Base-by-base conservation (phyloP, 768 basidiomycete genomes). In the Exidia glandulosa region DNA sequence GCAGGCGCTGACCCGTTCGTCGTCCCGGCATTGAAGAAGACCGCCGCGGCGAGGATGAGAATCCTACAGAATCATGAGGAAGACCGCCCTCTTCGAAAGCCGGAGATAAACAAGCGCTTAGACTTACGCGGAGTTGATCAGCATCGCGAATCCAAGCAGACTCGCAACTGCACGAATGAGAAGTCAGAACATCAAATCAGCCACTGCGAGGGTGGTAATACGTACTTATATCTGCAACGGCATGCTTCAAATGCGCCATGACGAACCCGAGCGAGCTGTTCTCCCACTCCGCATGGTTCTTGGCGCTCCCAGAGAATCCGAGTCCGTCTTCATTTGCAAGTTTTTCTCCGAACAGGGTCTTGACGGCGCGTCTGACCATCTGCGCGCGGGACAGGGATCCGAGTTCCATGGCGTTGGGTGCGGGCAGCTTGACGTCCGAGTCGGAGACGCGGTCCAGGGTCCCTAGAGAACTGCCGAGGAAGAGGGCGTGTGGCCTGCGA, bases 381-480 rank as follows among this genome's bases (percentile, higher is more conserved):
- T 59, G 47, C 33, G 52, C 27, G 52, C 64, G 69, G 41, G 23
- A 45, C 23, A 45, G 19, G 16, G 41, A 6, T 45, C 41, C 10
- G 36, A 37, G 36, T 54, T 66, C 63, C 19, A 45, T n/a, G n/a
- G n/a, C n/a, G n/a, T n/a, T n/a, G n/a, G n/a, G n/a, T n/a, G n/a
- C n/a, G 1, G 41, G 16, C 19, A 6, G 41, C 9, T 14, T 23
- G 19, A 23, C 6, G 16, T 23, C 41, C 19, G 19, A 14, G 7
- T 45, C 41, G 6, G 75, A 72, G 14, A 90, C 66, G 50, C 93
- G 76, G 61, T 93, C 86, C 68, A 93, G 88, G 0, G 90, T 92
- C 2, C 90, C 86, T 4, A 96, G 81, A 32, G 84, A 82, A 2
- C 90, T 91, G 5, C 93, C 94, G 16, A 96, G 77, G 76, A 89